Evolutionary conservation across 306 rosid genomes (phyloP), one percentile per base, ranked within the genome.

Genomic region (Rosa chinensis): DNA sequence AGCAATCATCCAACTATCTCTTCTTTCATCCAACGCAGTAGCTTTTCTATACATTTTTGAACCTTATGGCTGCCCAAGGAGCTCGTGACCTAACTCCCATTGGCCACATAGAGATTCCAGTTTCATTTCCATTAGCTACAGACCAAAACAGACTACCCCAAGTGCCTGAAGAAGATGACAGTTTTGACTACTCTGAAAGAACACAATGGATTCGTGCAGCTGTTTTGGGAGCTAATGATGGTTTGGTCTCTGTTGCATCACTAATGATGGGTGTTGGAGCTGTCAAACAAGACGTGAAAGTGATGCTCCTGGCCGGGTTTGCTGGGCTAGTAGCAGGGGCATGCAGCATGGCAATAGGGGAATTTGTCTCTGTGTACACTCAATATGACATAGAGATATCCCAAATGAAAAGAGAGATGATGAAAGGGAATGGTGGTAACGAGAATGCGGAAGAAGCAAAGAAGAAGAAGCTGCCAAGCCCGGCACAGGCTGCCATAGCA

Each of bases 231-330:
- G 93, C 90, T 68, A 89, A 84, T 25, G 91, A 85, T 62, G 92
- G 96, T 23, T 59, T 91, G 76, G 89, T 89, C 45, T 70, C 89
- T 0, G 89, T 87, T 8, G 75, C 93, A 37, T 87, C 91, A 16
- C 66, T 91, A 40, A 91, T 91, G 90, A 81, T 89, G 70, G 90
- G 90, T 4, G 86, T 89, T n/a, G 90, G 91, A 55, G 91, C 89
- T 21, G 86, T 87, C 10, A 81, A 82, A 37, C 72, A 83, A 55
- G 90, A 87, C 66, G 78, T 71, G 40, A 83, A 67, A 49, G 79
- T 83, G 67, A 87, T 89, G 88, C 84, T 89, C 39, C 82, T 89
- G 0, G 90, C 92, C 0, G 89, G 93, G 14, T 91, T 89, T 13
- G 89, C 89, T 0, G 96, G 93, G 6, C 74, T 89, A 14, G 85